Base-by-base conservation (phyloP, 2,329 filamentous ascomycete genomes). In the Coniochaeta sp. region DNA sequence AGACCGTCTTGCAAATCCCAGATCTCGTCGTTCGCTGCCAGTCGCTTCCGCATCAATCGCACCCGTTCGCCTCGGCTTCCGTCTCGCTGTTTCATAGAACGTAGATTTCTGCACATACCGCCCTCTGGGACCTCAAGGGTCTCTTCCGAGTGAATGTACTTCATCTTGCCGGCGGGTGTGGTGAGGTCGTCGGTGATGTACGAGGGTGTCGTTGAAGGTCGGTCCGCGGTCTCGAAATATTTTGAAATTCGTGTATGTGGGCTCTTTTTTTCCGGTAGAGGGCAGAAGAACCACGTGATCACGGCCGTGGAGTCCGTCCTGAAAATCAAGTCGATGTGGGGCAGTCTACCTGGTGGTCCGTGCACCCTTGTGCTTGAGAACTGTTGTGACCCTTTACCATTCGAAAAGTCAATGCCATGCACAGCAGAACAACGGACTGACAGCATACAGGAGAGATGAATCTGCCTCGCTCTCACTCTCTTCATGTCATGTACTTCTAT, bases 131-230 rank as follows among this genome's bases (percentile, higher is more conserved):
- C 91, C 75, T 88, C 86, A 83, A 99, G 86, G 82, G 86, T 85
- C 88, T 99, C 93, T 84, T 93, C 86, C 77, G 91, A 96, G 87
- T 97, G 92, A 84, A 99, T 96, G 91, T 97, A 98, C 86, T 90
- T 96, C 95, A 98, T 98, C 83, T 90, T 97, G 89, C 82, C 81
- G 79, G 77, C 77, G 73, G 75, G 76, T 71, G 28, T 67, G 65
- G 66, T 66, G 74, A 73, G 73, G 73, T 73, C 55, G 55, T 57
- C 55, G 55, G 73, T 74, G 73, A 75, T 77, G 75, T 63, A 66
- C 64, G 63, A 62, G 55, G 63, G 62, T 64, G 63, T 60, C 65
- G 63, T 62, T 58, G 55, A 57, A 32, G 34, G 54, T 56, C 52
- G 52, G 30, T 57, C 36, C 55, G 55, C 55, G 30, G 22, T 26